These are phyloP conservation scores for Metschnikowia vanudenii DNA, from an alignment of 805 yeast species.

Conservation along the genomic window DNA sequence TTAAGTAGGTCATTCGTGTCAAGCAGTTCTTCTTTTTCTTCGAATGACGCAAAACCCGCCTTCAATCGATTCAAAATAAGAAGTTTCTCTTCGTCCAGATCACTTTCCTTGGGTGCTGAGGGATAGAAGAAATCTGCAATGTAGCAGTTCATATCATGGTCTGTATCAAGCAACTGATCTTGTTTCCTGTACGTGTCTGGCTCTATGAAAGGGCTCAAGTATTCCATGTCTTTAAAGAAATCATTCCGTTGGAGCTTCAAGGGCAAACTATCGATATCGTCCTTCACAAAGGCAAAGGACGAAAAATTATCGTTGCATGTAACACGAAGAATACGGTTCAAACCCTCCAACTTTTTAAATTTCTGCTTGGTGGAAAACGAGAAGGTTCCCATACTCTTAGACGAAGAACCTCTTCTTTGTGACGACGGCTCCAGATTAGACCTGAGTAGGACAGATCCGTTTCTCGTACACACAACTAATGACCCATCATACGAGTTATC, in stretches of 20 bases:
- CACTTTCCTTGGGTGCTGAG: background rate
- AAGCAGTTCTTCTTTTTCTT: slow-evolving; percentile 1
- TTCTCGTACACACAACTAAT: slow-evolving; percentile 60
- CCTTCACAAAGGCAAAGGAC: slow-evolving; percentile 66
- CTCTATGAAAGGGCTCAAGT: slow-evolving; percentile 49
- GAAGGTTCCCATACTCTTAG: slow-evolving; percentile 28
- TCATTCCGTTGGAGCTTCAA: slow-evolving; percentile 48
- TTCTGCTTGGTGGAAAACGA: slow-evolving; percentile 35
- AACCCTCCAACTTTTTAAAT: slow-evolving; percentile 50
- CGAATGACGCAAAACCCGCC: background rate
- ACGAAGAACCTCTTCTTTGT: slow-evolving; percentile 31
- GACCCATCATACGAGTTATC: slow-evolving; percentile 71
- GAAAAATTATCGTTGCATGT: slow-evolving; percentile 62
- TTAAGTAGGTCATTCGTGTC: slow-evolving; percentile 1
- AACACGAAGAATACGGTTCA: slow-evolving; percentile 63
- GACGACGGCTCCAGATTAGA: slow-evolving; percentile 15
- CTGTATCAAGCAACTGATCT: slow-evolving; percentile 38
- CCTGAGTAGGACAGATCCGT: slow-evolving; percentile 64
- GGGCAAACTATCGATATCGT: slow-evolving; percentile 60
- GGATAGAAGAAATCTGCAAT: slow-evolving; percentile 31
- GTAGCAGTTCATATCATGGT: slow-evolving; percentile 28
- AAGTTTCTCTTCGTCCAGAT: slow-evolving; percentile 9
- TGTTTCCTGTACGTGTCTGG: slow-evolving; percentile 36
- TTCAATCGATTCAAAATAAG: background rate
- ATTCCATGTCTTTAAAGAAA: slow-evolving; percentile 51